Evolutionary conservation across 139 green algal genomes (phyloP).

Genomic region (Asterochloris erici): DNA sequence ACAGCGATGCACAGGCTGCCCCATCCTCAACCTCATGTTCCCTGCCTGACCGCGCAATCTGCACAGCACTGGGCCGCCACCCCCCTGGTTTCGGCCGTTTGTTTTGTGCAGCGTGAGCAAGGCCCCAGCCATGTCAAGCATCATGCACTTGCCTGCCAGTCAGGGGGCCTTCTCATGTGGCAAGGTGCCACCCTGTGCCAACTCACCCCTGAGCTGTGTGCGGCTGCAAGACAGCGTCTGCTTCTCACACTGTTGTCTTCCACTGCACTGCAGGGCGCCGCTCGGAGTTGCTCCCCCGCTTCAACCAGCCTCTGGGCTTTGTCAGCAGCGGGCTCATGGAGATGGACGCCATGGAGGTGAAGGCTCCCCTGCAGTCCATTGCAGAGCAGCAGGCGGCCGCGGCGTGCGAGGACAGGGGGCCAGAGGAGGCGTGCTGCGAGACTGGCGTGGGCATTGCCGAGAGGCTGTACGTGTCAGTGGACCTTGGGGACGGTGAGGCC

Average conservation of each 20-base stretch:
- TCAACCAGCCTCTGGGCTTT: conserved; percentile 29
- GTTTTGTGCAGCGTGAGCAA: neutral
- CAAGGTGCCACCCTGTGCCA: no score
- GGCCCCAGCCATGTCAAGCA: neutral
- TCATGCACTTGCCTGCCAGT: no score
- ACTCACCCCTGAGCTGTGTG: no score
- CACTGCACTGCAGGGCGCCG: neutral
- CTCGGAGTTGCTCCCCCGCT: neutral
- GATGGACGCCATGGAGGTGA: conserved; percentile 8
- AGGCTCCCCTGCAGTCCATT: neutral
- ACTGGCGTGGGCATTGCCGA: no score
- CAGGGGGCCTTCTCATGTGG: no score
- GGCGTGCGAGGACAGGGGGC: neutral
- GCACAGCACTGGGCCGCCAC: neutral
- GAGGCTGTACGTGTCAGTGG: no score
- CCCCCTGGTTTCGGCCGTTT: neutral
- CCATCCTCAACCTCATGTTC: no score
- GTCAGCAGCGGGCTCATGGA: conserved; percentile 27
- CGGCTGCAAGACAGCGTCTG: no score
- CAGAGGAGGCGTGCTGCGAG: no score
- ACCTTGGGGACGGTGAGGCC: no score
- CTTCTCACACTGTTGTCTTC: neutral
- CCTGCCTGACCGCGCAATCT: no score
- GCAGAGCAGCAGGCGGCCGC: neutral
- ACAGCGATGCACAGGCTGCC: no score